A percentile compares a stretch with the other conserved stretches of the same genome.
Evolutionary conservation across 2,329 filamentous ascomycete genomes (phyloP).

Genomic region (Paracoccidioides lutzii): DNA sequence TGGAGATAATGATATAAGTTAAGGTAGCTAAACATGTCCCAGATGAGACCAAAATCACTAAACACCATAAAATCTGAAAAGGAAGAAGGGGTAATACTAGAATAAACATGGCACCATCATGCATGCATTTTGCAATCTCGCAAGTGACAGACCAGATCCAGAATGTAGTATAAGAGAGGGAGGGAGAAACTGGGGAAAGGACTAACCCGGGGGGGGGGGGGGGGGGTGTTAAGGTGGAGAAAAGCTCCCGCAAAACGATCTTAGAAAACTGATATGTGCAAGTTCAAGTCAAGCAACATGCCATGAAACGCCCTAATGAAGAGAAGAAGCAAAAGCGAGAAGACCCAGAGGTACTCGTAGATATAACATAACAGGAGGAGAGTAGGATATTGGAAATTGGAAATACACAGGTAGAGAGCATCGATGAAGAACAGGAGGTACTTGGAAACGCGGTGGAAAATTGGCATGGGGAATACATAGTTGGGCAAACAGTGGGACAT

Average conservation of each 20-base stretch:
- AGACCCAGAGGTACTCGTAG: background rate
- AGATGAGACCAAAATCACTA: background rate
- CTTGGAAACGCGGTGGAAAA: background rate
- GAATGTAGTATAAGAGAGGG: background rate
- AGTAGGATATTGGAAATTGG: background rate
- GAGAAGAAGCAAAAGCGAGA: conserved; percentile 1
- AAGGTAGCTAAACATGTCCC: background rate
- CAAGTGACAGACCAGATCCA: background rate
- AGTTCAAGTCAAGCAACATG: background rate
- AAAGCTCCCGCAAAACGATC: background rate
- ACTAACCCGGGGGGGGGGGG: too few species aligned
- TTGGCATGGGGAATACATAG: background rate
- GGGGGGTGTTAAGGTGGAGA: background rate
- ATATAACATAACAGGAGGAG: background rate
- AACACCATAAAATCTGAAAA: background rate
- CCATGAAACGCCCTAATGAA: background rate
- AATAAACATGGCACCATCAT: background rate
- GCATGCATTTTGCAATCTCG: background rate
- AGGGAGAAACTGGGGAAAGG: background rate
- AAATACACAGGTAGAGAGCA: too few species aligned
- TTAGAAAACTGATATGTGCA: background rate
- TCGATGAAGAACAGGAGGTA: too few species aligned
- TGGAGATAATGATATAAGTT: background rate
- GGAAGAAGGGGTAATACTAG: conserved; percentile 3
- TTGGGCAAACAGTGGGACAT: too few species aligned